Evolutionary conservation across 2,329 filamentous ascomycete species (phyloP), one percentile per base, ranked within the genome.

Genomic region (Colletotrichum sp.): DNA sequence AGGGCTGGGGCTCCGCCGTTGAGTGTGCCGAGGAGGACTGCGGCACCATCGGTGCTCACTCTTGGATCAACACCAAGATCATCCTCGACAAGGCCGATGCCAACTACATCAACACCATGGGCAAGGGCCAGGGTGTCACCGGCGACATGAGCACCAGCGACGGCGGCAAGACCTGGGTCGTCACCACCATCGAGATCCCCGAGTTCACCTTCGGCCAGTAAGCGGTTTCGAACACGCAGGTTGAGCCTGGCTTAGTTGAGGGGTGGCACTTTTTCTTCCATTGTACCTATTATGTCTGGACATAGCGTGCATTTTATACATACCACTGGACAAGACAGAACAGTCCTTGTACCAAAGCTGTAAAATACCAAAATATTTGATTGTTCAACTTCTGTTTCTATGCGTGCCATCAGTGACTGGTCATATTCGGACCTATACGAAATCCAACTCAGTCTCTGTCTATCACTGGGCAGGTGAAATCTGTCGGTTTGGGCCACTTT

Each of bases 21-120:
- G 91, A 94, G 81, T 92, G 91, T 83, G 95, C 93, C 71, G 93
- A 92, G 82, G 93, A 96, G 84, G 93, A 94, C 87, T 96, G 94
- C 88, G 95, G 95, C 78, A 80, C 77, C 3, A 70, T 82, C 2
- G 72, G 72, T 55, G 72, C 72, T 55, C 72, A 74, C 67, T 74
- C 72, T 48, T 74, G 72, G 72, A 74, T 74, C 72, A 74, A 74
- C 72, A 74, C 72, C 18, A 71, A 74, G 60, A 74, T 74, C 67
- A 55, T 74, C 36, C 72, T 74, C 34, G 72, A 74, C 61, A 74
- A 74, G 72, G 59, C 67, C 34, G 72, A 74, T 18, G 48, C 72
- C 67, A 66, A 71, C 72, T 74, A 74, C 72, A 74, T 64, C 55
- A 30, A 32, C 72, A 74, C 72, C 61, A 59, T 71, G 43, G 72